Base-by-base conservation (phyloP, 2,329 filamentous ascomycete species). In the Epichloe elymi region DNA sequence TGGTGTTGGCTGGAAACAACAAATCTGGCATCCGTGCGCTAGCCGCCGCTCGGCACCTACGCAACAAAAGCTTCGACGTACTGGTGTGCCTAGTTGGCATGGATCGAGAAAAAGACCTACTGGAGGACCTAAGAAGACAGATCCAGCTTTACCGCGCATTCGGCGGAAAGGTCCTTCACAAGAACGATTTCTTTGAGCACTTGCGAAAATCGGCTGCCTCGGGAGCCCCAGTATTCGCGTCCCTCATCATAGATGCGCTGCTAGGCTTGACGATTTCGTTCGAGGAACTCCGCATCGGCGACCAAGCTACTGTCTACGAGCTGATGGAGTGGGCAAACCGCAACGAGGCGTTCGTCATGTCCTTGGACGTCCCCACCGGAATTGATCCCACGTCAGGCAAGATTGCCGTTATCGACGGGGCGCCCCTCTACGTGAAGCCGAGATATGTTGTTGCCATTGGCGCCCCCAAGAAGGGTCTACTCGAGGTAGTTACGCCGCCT, bases 1-100 rank as follows among this genome's bases (percentile, higher is more conserved):
- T 95, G 20, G 80, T 97, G 6, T 74, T 97, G n/a, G 90, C 88
- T 0, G 91, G 93, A n/a, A 97, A 96, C 65, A 91, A 95, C 66
- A 88, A 88, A 57, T 89, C 85, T 1, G 90, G 91, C 39, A 83
- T 87, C 38, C 79, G 91, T 53, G 88, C 89, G 3, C 76, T 97
- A 49, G 86, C 88, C 14, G 89, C 89, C 4, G 89, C 85, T 30
- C 81, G 93, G 4, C 90, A 97, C 64, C 76, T 97, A 8, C 82
- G 87, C 48, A 91, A 90, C 62, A 86, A 90, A 56, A 86, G 86
- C 19, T 73, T 88, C 50, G 84, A 88, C 51, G 82, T 95, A 38
- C 79, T 94, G 44, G 75, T 95, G 6, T 93, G 88, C 54, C 76
- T 97, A 7, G 81, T 95, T 3, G 88, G 89, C 0, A 81, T 91